A percentile compares a stretch with the other conserved stretches of the same genome.
Conservation (phyloP, 2,329 filamentous ascomycete species). For the Colletotrichum magnum region DNA sequence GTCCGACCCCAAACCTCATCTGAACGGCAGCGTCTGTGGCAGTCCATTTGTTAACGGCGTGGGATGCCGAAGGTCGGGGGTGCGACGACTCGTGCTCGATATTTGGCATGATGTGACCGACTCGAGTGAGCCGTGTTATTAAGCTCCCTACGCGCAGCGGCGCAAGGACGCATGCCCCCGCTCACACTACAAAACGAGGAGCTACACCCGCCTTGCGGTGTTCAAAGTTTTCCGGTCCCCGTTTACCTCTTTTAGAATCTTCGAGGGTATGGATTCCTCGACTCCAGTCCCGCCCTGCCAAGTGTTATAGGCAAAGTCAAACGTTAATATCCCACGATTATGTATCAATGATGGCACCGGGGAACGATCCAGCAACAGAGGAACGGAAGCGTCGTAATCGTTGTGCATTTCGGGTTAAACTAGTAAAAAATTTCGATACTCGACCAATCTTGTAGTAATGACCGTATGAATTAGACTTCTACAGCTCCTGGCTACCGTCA, state of each 20-base stretch:
- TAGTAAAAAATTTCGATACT: not conserved
- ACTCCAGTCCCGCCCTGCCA: not conserved
- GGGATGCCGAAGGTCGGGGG: not conserved
- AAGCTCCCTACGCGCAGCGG: not conserved
- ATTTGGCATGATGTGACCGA: not conserved
- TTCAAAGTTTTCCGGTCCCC: not conserved
- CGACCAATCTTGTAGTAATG: not conserved
- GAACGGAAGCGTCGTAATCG: constrained; percentile 4
- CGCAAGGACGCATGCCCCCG: not conserved
- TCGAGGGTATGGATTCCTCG: not conserved
- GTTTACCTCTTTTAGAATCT: not conserved
- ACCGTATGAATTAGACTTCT: not conserved
- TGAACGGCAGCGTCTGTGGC: not conserved
- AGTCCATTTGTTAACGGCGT: not conserved
- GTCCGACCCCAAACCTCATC: not conserved
- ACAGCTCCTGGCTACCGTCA: not conserved
- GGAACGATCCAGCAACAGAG: not conserved
- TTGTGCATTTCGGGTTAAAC: not conserved
- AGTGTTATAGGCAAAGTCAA: too few relatives aligned
- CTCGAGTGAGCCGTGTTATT: not conserved
- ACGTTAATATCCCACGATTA: too few relatives aligned
- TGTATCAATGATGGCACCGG: not conserved
- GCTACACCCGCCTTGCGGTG: not conserved
- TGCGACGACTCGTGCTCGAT: not conserved
- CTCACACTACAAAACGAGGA: not conserved